Conservation (phyloP, 1,284 basidiomycete species). For the Coniophora puteana region DNA sequence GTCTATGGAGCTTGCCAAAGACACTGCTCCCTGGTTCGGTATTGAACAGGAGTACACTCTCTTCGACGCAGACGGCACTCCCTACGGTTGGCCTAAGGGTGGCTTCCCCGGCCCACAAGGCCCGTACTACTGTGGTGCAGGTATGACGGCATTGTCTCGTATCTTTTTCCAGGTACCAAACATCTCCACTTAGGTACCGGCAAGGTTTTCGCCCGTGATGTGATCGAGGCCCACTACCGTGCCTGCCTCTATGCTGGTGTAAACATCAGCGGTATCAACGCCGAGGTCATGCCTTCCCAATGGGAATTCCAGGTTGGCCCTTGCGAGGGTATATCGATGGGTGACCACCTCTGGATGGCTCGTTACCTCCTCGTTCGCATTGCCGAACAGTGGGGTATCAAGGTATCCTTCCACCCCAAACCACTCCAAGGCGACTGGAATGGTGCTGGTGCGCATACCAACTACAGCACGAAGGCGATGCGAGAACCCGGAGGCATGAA, state of each 20-base stretch:
- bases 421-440: constrained; percentile 99
- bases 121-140: constrained; percentile 99
- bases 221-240: constrained; percentile 99
- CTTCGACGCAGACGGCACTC: constrained; percentile 89
- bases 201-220: constrained; percentile 97
- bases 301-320: constrained; percentile 99
- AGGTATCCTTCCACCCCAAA: constrained; percentile 99
- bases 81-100: constrained; percentile 96
- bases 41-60: constrained; percentile 99
- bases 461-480: constrained; percentile 91
- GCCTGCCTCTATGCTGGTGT: constrained; percentile 95
- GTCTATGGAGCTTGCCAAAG: constrained; percentile 88
- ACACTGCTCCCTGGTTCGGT: constrained; percentile 92
- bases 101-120: constrained; percentile 99
- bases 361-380: constrained; percentile 91
- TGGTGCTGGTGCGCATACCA: constrained; percentile 96
- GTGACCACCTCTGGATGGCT: constrained; percentile 97
- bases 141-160: constrained; percentile 43
- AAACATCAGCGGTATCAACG: constrained; percentile 99
- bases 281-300: constrained; percentile 99
- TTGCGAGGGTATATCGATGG: constrained; percentile 97
- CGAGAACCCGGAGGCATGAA: constrained; percentile 94
- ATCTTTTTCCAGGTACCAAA: too few relatives aligned
- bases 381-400: constrained; percentile 98
- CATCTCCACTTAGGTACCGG: constrained; percentile 66